phyloP scores from a whole-genome alignment of 805 yeast species.

The Kuraishia piskuri region DNA sequence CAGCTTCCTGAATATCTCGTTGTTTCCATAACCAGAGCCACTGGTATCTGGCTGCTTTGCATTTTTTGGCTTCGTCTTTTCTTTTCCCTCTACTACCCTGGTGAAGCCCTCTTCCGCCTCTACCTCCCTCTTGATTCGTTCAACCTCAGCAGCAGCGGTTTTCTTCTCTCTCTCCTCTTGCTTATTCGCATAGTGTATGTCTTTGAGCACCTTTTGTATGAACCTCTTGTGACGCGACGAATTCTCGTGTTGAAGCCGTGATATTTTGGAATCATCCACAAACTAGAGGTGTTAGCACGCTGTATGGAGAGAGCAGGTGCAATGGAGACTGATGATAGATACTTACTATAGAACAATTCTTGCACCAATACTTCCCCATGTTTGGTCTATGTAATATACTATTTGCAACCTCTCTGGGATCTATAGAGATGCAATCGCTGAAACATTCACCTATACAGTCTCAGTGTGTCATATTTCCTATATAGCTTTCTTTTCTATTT shows the following conservation, averaged over 20 bases:
- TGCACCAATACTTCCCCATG: constrained; percentile 28
- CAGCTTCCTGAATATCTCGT: neutral
- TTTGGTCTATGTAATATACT: neutral
- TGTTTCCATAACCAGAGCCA: neutral
- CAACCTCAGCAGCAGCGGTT: neutral
- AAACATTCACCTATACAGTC: too few relatives aligned
- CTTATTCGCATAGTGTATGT: constrained; percentile 1
- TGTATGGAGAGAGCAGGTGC: neutral
- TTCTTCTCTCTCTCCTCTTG: constrained; percentile 1
- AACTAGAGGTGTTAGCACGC: neutral
- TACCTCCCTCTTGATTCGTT: neutral
- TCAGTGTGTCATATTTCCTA: too few relatives aligned
- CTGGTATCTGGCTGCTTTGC: neutral
- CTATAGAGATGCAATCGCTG: too few relatives aligned
- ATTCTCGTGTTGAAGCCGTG: constrained; percentile 2
- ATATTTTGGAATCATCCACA: constrained; percentile 3
- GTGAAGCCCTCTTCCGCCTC: neutral
- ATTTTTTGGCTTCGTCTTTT: neutral
- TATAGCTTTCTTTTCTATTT: neutral
- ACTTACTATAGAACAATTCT: constrained; percentile 26
- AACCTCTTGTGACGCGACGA: neutral
- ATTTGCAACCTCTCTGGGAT: too few relatives aligned
- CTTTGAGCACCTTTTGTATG: constrained; percentile 1
- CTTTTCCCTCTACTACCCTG: too few relatives aligned
- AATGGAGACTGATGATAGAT: neutral